These are phyloP conservation scores for Cyclotella atomus DNA, from an alignment of 108 stramenopile species.

Conservation along the genomic window DNA sequence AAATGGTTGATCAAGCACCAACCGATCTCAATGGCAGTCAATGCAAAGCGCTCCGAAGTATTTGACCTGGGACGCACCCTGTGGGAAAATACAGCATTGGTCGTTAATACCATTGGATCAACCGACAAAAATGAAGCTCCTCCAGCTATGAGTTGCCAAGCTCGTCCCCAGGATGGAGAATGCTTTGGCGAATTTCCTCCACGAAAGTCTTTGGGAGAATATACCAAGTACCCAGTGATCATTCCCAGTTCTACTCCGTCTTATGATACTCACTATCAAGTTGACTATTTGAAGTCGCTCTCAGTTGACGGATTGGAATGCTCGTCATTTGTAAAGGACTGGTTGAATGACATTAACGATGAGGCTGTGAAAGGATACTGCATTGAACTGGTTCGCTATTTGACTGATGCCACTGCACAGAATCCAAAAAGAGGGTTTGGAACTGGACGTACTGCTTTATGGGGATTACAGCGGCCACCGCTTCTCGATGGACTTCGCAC, in stretches of 20 bases:
- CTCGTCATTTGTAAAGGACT: constrained; percentile 31
- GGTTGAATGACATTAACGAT: constrained; percentile 56
- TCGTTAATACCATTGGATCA: constrained; percentile 81
- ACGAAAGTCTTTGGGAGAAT: constrained; percentile 60
- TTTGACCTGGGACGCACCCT: constrained; percentile 61
- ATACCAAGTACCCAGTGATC: constrained; percentile 82
- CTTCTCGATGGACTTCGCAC: constrained; percentile 65
- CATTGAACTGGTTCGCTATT: constrained; percentile 63
- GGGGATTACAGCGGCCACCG: constrained; percentile 88
- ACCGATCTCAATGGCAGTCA: constrained; percentile 78
- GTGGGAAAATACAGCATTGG: constrained; percentile 75
- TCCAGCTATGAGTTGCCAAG: constrained; percentile 87
- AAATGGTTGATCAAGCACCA: constrained; percentile 59
- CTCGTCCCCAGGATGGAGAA: constrained; percentile 88
- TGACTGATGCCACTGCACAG: constrained; percentile 59
- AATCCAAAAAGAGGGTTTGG: constrained; percentile 81
- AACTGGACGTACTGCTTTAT: constrained; percentile 67
- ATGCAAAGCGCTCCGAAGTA: constrained; percentile 57
- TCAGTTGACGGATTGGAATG: constrained; percentile 27
- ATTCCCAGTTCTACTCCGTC: constrained; percentile 84
- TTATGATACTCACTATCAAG: constrained; percentile 68
- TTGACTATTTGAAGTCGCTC: constrained; percentile 55
- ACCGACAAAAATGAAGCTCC: constrained; percentile 51
- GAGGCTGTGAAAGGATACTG: constrained; percentile 67
- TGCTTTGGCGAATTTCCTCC: constrained; percentile 91